A percentile compares a stretch with the other conserved stretches of the same genome.
phyloP scores from a whole-genome alignment of 352 stramenopile genomes.

The Nothophytophthora sp. region DNA sequence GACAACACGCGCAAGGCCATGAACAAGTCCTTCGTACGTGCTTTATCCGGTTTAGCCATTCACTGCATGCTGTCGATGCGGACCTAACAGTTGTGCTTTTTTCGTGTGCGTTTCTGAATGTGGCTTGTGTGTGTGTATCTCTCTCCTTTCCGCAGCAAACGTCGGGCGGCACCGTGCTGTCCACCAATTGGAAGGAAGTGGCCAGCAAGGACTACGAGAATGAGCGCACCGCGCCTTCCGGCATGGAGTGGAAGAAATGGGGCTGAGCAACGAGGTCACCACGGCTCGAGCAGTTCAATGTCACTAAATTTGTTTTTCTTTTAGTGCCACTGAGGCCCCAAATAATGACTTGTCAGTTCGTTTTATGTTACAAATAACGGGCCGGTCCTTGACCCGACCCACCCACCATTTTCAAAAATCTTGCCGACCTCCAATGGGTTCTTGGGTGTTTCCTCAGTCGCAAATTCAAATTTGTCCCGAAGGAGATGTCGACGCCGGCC shows the following conservation, averaged over 20 bases:
- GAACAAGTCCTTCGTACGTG: slow-evolving; percentile 92
- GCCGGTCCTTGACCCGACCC: no score
- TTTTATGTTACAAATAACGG: no score
- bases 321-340: no score
- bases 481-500: slow-evolving; percentile 3
- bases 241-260: slow-evolving; percentile 93
- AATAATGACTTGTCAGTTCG: no score
- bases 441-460: background rate
- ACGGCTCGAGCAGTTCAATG: no score
- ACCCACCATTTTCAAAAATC: no score
- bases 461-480: slow-evolving; percentile 15
- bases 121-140: background rate
- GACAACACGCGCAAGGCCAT: slow-evolving; percentile 91
- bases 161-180: slow-evolving; percentile 91
- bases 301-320: no score
- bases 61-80: background rate
- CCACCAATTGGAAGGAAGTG: slow-evolving; percentile 93
- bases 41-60: background rate
- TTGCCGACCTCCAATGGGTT: no score
- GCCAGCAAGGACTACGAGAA: slow-evolving; percentile 90
- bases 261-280: slow-evolving; percentile 22
- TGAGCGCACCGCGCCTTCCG: slow-evolving; percentile 77
- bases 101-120: background rate
- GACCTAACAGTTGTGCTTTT: background rate
- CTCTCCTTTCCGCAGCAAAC: slow-evolving; percentile 68